Evolutionary conservation across 768 basidiomycete genomes (phyloP), one percentile per base, ranked within the genome.

Genomic region (Rubroboletus pulcherrimus): DNA sequence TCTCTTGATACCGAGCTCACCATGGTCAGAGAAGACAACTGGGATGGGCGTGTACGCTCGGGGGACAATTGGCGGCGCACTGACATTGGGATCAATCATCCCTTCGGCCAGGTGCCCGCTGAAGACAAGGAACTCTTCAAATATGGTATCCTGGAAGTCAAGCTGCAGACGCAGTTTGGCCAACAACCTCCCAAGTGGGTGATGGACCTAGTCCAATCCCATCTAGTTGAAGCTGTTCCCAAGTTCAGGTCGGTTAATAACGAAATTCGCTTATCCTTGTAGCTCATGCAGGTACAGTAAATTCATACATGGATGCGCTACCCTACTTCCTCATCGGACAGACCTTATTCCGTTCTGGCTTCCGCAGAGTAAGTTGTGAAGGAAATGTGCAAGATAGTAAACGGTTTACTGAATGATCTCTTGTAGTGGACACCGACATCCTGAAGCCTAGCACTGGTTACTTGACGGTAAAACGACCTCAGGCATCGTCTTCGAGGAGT

Each of bases 331-430:
- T 19, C 83, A 91, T 64, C 88, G 96, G 35, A 95, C 98, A 43
- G 91, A 98, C 66, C 81, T 99, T 24, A 90, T 99, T 35, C 97
- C 97, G 7, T 99, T 98, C 79, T 99, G 97, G 97, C 81, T 95
- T 7, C 95, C 95, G 6, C 95, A 98, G 69, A 97, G 90, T 91
- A 69, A 39, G 81, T 63, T 6, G 1, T 4, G 15, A 19, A 45
- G 34, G 14, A 17, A n/a, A 9, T 26, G 17, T 31, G 9, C 0
- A 15, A 30, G 31, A 17, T 15, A 35, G 7, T 4, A 17, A 19
- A 39, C 7, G 10, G 37, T 19, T 50, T 47, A 57, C 46, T 24
- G 56, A 31, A 29, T 37, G 31, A 17, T 35, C 43, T 43, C 47
- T 49, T 34, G 14, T 41, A 92, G 90, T 98, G 95, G 95, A 97